Conservation (phyloP, 129 eudicot species). For the Flaveria trinervia region DNA sequence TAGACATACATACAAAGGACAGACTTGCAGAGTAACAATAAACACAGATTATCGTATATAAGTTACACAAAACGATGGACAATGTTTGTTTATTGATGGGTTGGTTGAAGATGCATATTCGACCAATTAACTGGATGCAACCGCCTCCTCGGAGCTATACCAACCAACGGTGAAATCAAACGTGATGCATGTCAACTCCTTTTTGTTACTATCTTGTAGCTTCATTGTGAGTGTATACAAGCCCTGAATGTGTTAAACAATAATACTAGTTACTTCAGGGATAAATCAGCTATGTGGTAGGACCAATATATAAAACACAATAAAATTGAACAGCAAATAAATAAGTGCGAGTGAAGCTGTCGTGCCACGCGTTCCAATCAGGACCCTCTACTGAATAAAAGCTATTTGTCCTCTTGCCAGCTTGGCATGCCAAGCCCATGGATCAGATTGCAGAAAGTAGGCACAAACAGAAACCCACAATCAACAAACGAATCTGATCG, state of each 20-base stretch:
- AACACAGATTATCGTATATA: slow-evolving; percentile 14
- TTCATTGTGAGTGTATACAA: slow-evolving; percentile 61
- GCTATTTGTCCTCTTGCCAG: background rate
- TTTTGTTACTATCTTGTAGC: slow-evolving; percentile 41
- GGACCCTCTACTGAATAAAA: background rate
- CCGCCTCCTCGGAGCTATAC: slow-evolving; percentile 29
- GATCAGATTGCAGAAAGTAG: background rate
- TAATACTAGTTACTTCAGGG: slow-evolving; percentile 17
- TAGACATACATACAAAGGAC: slow-evolving; percentile 15
- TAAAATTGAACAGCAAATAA: background rate
- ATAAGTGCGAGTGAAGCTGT: background rate
- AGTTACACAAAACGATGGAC: slow-evolving; percentile 21
- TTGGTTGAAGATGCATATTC: background rate
- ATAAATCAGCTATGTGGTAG: background rate
- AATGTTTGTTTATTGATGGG: slow-evolving; percentile 15
- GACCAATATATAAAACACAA: background rate
- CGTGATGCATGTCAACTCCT: slow-evolving; percentile 59
- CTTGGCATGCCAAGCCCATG: background rate
- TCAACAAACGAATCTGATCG: background rate
- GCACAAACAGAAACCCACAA: slow-evolving; percentile 1
- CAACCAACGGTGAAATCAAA: slow-evolving; percentile 62
- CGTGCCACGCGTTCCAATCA: background rate
- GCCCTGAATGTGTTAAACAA: slow-evolving; percentile 43
- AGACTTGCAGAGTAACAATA: slow-evolving; percentile 5
- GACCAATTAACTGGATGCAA: slow-evolving; percentile 45